Conservation (phyloP, 306 rosid species). For the Fragaria ananassa region DNA sequence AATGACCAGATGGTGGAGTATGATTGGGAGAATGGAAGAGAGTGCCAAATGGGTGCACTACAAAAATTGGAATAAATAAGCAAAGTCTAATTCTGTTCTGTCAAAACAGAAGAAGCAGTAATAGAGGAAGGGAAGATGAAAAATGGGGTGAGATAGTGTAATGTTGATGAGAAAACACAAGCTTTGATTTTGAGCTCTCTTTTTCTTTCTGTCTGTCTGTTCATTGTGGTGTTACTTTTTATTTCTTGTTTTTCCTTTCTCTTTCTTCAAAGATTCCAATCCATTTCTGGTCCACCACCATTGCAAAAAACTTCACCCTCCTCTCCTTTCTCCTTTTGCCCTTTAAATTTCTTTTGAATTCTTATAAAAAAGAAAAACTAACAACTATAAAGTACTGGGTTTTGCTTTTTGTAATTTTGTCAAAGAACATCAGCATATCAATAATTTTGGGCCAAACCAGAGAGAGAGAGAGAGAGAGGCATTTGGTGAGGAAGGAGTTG, state of each 20-base stretch:
- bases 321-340: slow-evolving; percentile 24
- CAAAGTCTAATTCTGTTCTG: neutral
- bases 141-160: neutral
- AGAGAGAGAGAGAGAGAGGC: slow-evolving; percentile 6
- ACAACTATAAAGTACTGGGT: slow-evolving; percentile 9
- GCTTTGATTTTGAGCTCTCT: slow-evolving; percentile 9
- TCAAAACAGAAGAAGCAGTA: neutral
- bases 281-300: slow-evolving; percentile 70
- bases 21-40: neutral
- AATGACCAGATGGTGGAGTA: neutral
- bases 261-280: slow-evolving; percentile 77
- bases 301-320: slow-evolving; percentile 9
- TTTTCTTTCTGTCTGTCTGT: slow-evolving; percentile 30
- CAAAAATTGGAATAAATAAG: neutral
- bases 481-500: slow-evolving; percentile 20
- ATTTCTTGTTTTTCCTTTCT: slow-evolving; percentile 18
- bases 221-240: slow-evolving; percentile 16
- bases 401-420: slow-evolving; percentile 53
- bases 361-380: neutral
- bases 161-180: neutral
- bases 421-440: slow-evolving; percentile 37
- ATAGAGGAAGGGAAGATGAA: slow-evolving; percentile 12
- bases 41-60: neutral
- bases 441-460: slow-evolving; percentile 27
- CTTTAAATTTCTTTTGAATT: slow-evolving; percentile 34